phyloP scores from a whole-genome alignment of 371 early-diverging fungal genomes.

The Mortierella sp. region DNA sequence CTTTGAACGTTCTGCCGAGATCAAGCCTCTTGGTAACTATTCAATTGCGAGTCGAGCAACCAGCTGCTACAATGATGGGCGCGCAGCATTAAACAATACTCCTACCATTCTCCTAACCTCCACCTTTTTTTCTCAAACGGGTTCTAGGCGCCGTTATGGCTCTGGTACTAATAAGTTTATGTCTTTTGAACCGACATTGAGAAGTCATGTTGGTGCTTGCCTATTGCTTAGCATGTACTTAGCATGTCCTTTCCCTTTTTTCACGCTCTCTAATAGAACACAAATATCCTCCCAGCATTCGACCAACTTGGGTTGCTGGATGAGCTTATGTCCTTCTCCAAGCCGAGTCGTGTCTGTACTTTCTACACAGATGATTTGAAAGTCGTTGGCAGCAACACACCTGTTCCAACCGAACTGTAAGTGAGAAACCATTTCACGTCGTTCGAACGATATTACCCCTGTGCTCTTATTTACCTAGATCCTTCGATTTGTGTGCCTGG shows the following conservation, averaged over 20 bases:
- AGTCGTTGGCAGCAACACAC: background rate
- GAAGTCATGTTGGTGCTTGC: background rate
- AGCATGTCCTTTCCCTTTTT: background rate
- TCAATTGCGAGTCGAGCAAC: background rate
- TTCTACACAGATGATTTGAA: background rate
- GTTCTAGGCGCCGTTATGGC: slow-evolving; percentile 8
- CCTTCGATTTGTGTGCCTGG: background rate
- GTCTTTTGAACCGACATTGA: too few relatives aligned
- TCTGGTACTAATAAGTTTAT: too few relatives aligned
- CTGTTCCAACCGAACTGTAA: background rate
- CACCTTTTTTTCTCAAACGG: too few relatives aligned
- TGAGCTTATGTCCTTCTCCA: background rate
- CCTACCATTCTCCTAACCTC: background rate
- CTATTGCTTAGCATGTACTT: too few relatives aligned
- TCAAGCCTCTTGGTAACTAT: background rate
- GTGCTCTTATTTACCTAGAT: background rate
- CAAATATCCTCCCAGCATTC: slow-evolving; percentile 12
- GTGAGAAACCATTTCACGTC: background rate
- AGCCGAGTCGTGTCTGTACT: background rate
- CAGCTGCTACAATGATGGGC: too few relatives aligned
- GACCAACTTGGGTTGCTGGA: slow-evolving; percentile 17
- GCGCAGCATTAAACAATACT: background rate
- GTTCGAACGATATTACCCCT: background rate
- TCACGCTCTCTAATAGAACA: background rate
- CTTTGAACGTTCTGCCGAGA: background rate